Conservation (phyloP, 169 alveolate genomes). For the Toxoplasma gondii region DNA sequence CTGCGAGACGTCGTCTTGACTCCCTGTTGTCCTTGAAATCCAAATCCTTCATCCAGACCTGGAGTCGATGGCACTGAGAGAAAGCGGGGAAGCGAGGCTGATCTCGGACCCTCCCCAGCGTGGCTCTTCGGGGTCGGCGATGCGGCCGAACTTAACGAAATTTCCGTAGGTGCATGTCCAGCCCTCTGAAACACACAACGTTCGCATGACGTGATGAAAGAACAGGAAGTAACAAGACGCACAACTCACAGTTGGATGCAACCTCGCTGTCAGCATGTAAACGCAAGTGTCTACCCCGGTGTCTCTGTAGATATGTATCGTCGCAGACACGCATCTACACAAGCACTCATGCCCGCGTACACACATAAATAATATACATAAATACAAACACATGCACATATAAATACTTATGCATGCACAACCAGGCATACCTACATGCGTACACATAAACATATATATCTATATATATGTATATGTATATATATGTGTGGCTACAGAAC, state of each 20-base stretch:
- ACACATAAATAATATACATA: too few species aligned
- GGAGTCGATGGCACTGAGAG: not conserved
- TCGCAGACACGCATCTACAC: not conserved
- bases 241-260: not conserved
- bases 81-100: not conserved
- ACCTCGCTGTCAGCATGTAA: too few species aligned
- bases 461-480: too few species aligned
- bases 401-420: too few species aligned
- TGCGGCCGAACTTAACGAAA: slow-evolving; percentile 1
- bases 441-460: too few species aligned
- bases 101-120: not conserved
- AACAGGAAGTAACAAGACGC: not conserved
- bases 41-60: not conserved
- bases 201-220: not conserved
- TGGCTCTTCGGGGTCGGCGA: not conserved
- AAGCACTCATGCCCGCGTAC: not conserved
- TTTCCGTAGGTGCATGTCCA: slow-evolving; percentile 49
- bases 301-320: too few species aligned
- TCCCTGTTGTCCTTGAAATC: not conserved
- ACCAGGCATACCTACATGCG: too few species aligned
- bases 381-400: too few species aligned
- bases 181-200: slow-evolving; percentile 37
- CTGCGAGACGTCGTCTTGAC: not conserved
- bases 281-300: too few species aligned
- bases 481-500: too few species aligned